Evolutionary conservation across 225 moss, liverwort and hornwort genomes (phyloP), one percentile per base, ranked within the genome.

Genomic region (Polytrichum formosum): DNA sequence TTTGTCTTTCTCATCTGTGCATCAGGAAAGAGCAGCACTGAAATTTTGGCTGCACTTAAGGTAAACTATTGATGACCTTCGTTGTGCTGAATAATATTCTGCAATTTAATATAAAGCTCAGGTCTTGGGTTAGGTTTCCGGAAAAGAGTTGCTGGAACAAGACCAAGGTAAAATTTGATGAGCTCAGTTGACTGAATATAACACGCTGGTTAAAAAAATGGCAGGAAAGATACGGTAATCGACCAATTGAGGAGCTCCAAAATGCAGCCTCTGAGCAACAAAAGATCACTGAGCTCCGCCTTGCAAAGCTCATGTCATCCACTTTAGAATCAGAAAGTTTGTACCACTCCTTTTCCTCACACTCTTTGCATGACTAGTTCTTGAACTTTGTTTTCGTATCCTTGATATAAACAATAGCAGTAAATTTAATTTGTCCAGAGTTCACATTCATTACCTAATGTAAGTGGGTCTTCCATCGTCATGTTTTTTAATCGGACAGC

Each of bases 1-100:
- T 87, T 84, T 55, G 89, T 98, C 64, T 98, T 98, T 72, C 91
- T 98, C 21, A 92, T 98, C 26, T 98, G 90, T 77, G 97, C 97
- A 60, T 80, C 89, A 25, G 97, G 94, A 56, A 94, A 98, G 76
- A 85, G 86, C 76, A 87, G 91, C 74, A 70, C 79, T 67, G 94
- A 98, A 61, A 92, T 98, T 25, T 74, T 94, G 79, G 80, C 80
- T 53, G 78, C 86, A 28, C 66, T 98, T 8, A 98, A 94, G 92
- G 93, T 90, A 76, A 18, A 68, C 60, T 56, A 61, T 20, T 67
- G 23, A 28, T 37, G 3, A 8, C 26, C 8, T 29, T 18, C 6
- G 13, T 4, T 46, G 16, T 46, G 46, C 13, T 46, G 46, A 46
- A 46, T 46, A 46, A 16, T 16, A 46, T 46, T 46, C 16, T 46